These are phyloP conservation scores for Poronia punctata DNA, from an alignment of 495 filamentous ascomycete genomes.

Conservation along the genomic window DNA sequence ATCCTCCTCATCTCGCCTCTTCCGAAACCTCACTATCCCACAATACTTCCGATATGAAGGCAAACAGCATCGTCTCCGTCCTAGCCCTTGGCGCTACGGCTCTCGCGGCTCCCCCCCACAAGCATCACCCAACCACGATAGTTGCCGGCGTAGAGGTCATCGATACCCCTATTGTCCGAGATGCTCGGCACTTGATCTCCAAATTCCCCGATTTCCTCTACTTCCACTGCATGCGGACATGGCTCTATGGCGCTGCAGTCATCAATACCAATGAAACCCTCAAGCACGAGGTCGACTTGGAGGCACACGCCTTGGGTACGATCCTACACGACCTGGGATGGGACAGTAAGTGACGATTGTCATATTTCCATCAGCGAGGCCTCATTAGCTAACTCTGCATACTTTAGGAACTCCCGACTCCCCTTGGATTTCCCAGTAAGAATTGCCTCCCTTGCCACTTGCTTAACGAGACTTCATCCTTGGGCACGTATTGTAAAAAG, in stretches of 20 bases:
- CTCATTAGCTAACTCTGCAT: constrained; percentile 1
- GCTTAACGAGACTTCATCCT: too few species aligned
- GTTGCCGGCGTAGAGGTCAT: constrained; percentile 20
- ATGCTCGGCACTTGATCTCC: constrained; percentile 32
- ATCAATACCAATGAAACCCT: constrained; percentile 26
- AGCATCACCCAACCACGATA: constrained; percentile 8
- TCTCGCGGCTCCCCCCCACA: constrained; percentile 2
- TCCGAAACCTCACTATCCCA: too few species aligned
- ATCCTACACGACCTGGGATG: constrained; percentile 29
- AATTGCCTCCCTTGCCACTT: neutral
- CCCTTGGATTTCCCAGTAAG: constrained; percentile 9
- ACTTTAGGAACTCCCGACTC: constrained; percentile 12
- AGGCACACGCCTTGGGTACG: constrained; percentile 26
- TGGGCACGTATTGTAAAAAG: too few species aligned
- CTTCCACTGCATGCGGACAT: constrained; percentile 43
- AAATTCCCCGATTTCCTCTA: constrained; percentile 28
- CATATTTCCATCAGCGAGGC: too few species aligned
- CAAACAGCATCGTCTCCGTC: constrained; percentile 3
- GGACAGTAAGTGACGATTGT: constrained; percentile 19
- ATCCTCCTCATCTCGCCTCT: too few species aligned
- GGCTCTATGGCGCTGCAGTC: constrained; percentile 36
- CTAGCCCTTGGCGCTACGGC: constrained; percentile 6
- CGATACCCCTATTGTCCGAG: constrained; percentile 17
- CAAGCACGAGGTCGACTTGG: constrained; percentile 22
- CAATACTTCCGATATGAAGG: too few species aligned